phyloP scores from a whole-genome alignment of 2,329 filamentous ascomycete species.

The Alternaria gansuensis region DNA sequence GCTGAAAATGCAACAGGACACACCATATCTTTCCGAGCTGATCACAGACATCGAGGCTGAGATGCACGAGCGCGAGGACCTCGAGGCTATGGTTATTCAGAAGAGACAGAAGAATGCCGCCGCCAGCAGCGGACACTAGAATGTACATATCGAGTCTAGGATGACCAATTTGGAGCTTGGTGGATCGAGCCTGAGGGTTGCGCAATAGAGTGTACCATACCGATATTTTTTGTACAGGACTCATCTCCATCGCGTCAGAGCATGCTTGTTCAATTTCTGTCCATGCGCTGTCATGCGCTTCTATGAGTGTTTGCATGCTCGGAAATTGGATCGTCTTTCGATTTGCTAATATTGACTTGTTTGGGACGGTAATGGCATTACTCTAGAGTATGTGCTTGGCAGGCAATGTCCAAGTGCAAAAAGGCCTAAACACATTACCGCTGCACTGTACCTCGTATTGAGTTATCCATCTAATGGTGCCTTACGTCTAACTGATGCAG shows the following conservation, averaged over 20 bases:
- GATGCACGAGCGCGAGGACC: conserved; percentile 71
- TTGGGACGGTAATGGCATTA: not conserved
- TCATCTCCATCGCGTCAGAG: conserved; percentile 17
- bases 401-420: not conserved
- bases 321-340: not conserved
- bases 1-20: conserved; percentile 62
- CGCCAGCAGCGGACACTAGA: conserved; percentile 33
- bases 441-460: too few relatives aligned
- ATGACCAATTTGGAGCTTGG: conserved; percentile 22
- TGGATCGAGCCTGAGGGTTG: conserved; percentile 35
- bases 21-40: conserved; percentile 71
- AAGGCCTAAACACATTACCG: not conserved
- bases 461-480: too few relatives aligned
- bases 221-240: conserved; percentile 34
- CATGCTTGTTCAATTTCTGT: not conserved
- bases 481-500: too few relatives aligned
- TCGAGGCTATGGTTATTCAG: conserved; percentile 71
- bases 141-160: conserved; percentile 32
- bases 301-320: not conserved
- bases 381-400: not conserved
- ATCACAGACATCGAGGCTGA: conserved; percentile 75
- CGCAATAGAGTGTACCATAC: conserved; percentile 55
- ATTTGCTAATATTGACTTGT: not conserved
- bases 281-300: not conserved
- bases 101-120: conserved; percentile 46